Evolutionary conservation across 129 eudicot species (phyloP).

Genomic region (Flaveria ramosissima): DNA sequence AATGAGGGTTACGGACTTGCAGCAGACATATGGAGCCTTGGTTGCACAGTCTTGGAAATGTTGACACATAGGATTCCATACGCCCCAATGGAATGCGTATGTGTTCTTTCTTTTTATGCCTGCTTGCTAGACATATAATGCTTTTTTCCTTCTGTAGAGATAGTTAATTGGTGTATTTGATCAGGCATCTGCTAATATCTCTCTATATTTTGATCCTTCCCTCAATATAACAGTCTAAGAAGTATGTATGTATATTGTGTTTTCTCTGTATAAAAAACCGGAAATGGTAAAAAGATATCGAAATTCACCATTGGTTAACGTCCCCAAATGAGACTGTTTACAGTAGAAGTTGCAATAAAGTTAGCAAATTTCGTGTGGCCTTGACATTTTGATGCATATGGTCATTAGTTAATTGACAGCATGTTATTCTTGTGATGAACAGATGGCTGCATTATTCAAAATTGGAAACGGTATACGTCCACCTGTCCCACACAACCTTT

Average conservation of each 20-base stretch:
- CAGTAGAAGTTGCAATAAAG: neutral
- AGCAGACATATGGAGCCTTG: conserved; percentile 99
- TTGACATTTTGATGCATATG: neutral
- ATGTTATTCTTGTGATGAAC: conserved; percentile 26
- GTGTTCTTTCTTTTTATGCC: conserved; percentile 27
- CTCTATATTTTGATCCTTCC: neutral
- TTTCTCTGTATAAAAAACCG: too few species aligned
- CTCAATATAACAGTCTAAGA: too few species aligned
- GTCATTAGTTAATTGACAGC: conserved; percentile 22
- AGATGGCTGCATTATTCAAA: conserved; percentile 75
- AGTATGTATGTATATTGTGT: too few species aligned
- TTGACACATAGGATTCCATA: conserved; percentile 79
- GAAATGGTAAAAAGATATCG: neutral
- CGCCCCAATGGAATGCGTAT: conserved; percentile 66
- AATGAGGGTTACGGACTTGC: conserved; percentile 79
- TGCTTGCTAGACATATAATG: neutral
- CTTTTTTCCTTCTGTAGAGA: neutral
- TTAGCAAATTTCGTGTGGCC: neutral
- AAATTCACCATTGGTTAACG: neutral
- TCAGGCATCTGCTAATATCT: neutral
- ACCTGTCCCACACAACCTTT: conserved; percentile 63
- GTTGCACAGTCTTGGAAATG: conserved; percentile 96
- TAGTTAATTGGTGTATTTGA: neutral
- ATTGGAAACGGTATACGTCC: conserved; percentile 78
- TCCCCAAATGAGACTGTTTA: neutral